A percentile compares a stretch with the other conserved stretches of the same genome.
Evolutionary conservation across 1,284 basidiomycete species (phyloP).

Genomic region (Leccinum fallax): DNA sequence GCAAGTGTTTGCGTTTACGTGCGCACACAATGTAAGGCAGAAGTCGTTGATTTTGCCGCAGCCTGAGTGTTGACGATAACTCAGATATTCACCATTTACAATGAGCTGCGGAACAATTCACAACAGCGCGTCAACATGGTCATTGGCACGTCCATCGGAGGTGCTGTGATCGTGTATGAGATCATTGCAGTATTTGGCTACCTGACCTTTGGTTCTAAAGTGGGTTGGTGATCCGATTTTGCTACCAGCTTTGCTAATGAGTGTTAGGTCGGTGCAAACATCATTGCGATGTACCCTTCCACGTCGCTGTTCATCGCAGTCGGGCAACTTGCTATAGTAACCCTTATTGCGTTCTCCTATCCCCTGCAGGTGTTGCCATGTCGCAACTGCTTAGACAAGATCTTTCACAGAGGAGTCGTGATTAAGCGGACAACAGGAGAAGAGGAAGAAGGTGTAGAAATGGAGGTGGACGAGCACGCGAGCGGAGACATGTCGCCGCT

Average conservation of each 20-base stretch:
- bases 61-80: conserved; percentile 22
- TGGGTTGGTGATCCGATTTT: conserved; percentile 29
- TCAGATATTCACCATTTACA: conserved; percentile 90
- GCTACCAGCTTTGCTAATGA: conserved; percentile 8
- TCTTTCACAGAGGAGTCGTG: conserved; percentile 57
- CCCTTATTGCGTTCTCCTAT: conserved; percentile 90
- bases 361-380: conserved; percentile 95
- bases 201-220: conserved; percentile 90
- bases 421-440: conserved; percentile 42
- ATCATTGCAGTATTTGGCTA: conserved; percentile 89
- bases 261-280: conserved; percentile 80
- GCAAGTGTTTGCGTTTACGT: conserved; percentile 94
- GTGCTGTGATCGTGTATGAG: conserved; percentile 79
- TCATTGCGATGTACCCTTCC: conserved; percentile 95
- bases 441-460: conserved; percentile 39
- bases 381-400: conserved; percentile 90
- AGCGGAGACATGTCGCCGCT: conserved; percentile 66
- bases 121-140: conserved; percentile 88
- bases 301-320: conserved; percentile 91
- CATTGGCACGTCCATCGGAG: conserved; percentile 84
- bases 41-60: conserved; percentile 10
- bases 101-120: conserved; percentile 84
- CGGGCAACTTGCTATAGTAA: conserved; percentile 91
- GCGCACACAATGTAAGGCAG: conserved; percentile 80
- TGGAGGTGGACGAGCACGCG: conserved; percentile 49